Base-by-base conservation (phyloP, 176 grass and related monocot species). In the Cocos nucifera region DNA sequence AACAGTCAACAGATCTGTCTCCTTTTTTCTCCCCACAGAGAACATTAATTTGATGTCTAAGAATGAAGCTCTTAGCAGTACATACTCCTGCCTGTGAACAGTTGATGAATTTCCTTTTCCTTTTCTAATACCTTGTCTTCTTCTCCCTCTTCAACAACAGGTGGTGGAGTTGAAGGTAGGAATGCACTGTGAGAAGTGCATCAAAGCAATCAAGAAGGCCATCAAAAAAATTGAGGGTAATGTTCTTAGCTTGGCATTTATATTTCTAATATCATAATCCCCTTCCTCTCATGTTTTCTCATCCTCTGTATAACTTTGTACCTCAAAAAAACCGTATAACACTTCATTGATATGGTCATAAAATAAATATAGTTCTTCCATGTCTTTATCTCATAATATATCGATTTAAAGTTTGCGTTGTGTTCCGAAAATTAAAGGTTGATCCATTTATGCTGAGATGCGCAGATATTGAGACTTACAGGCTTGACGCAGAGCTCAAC, bases 111-210 rank as follows among this genome's bases (percentile, higher is more conserved):
- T 30, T 30, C 28, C 7, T 30, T 6, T 30, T 30, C 28, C 5
- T 30, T 6, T 39, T 12, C 5, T 2, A 10, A 2, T 39, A 39
- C 61, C 15, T 68, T 20, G 26, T 27, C 26, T 30, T 6, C 28
- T 30, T 6, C 4, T 52, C 21, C 16, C 5, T n/a, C 7, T 54
- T 49, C 64, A 55, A 17, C 17, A 53, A 27, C 81, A 97, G 93
- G 66, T 88, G 10, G 87, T 88, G 63, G 93, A 92, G 69, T 48
- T 92, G 66, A 97, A 85, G 78, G 87, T 97, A 1, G 93, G 93
- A 52, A 91, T 97, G 84, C 93, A 97, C 69, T 91, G 93, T 16
- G 84, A 91, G 22, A 84, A 78, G 63, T 97, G 87, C 81, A 92
- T 91, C 84, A 92, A 92, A 69, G 73, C 93, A 49, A 92, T 92